A percentile compares a stretch with the other conserved stretches of the same genome.
Evolutionary conservation across 1,284 basidiomycete genomes (phyloP).

Genomic region (Ganoderma resinaceum): DNA sequence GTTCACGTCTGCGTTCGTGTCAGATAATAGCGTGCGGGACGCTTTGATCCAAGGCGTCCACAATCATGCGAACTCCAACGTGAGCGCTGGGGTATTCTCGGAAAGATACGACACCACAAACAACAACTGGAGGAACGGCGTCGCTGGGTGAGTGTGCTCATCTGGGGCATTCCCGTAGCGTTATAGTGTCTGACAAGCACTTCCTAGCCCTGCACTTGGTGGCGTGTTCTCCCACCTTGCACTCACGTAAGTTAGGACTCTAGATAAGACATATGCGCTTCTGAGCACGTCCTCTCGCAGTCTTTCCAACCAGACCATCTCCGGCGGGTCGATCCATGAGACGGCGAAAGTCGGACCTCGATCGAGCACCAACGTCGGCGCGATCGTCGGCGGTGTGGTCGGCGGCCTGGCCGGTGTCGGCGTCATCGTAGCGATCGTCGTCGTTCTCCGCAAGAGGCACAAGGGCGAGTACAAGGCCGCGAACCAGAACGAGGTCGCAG

Average conservation of each 20-base stretch:
- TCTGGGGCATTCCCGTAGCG: not conserved
- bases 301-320: slow-evolving; percentile 29
- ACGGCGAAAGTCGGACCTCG: not conserved
- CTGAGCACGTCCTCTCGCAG: slow-evolving; percentile 11
- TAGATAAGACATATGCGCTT: not conserved
- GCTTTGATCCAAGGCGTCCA: slow-evolving; percentile 31
- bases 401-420: slow-evolving; percentile 23
- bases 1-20: slow-evolving; percentile 35
- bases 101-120: slow-evolving; percentile 27
- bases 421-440: slow-evolving; percentile 10
- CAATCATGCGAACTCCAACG: slow-evolving; percentile 34
- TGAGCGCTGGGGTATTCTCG: slow-evolving; percentile 29
- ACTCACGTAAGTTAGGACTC: slow-evolving; percentile 20
- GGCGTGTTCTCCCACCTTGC: slow-evolving; percentile 35
- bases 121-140: slow-evolving; percentile 19
- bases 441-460: slow-evolving; percentile 18
- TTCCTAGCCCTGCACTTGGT: slow-evolving; percentile 30
- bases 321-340: not conserved
- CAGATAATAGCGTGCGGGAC: slow-evolving; percentile 31
- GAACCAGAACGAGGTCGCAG: slow-evolving; percentile 5
- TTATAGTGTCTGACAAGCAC: not conserved
- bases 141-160: slow-evolving; percentile 29
- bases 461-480: not conserved
- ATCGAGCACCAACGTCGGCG: slow-evolving; percentile 12
- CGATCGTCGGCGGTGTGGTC: slow-evolving; percentile 30